Base-by-base conservation (phyloP, 768 basidiomycete genomes). In the Scleroderma citrinum region DNA sequence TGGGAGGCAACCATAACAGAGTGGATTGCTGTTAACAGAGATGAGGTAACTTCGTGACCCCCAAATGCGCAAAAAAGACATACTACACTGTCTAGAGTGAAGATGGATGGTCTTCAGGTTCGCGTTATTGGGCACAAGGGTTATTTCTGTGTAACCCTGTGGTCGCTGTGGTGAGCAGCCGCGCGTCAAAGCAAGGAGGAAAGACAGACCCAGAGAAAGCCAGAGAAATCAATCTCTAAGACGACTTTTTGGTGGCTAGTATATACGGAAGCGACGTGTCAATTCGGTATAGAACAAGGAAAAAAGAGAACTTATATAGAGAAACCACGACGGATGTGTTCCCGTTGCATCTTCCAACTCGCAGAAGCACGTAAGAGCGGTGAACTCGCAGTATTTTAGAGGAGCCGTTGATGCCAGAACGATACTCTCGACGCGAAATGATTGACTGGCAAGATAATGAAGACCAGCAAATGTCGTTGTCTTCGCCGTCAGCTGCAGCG, bases 231-330 rank as follows among this genome's bases (percentile, higher is more conserved):
- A 53, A 97, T 82, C 71, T 95, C 92, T 57, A 97, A 73, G 53
- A 90, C 88, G 44, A 96, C 93, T 66, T 92, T 92, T 78, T 97
- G 95, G 71, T 95, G 89, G 71, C 87, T 90, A 83, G 86, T 92
- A 83, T 66, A 84, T 66, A 82, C 75, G 67, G 59, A 64, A 59
- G 53, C 4, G 45, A 57, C 66, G 72, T 65, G 81, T 78, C 77
- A 78, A 66, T 53, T 70, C 59, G 65, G 21, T 40, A 47, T 47
- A 44, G 34, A 44, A 45, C 49, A 55, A 49, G 47, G 49, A 51
- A 66, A 50, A 53, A 71, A 71, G 53, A 61, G 61, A 59, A 89
- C 89, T 81, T 87, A 92, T 91, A 92, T 83, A 63, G 84, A 77
- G 78, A 92, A 92, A 60, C 89, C 89, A 69, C 88, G 81, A 58